A percentile compares a stretch with the other conserved stretches of the same genome.
Evolutionary conservation across 768 basidiomycete species (phyloP).

Genomic region (Ephemerocybe angulata): DNA sequence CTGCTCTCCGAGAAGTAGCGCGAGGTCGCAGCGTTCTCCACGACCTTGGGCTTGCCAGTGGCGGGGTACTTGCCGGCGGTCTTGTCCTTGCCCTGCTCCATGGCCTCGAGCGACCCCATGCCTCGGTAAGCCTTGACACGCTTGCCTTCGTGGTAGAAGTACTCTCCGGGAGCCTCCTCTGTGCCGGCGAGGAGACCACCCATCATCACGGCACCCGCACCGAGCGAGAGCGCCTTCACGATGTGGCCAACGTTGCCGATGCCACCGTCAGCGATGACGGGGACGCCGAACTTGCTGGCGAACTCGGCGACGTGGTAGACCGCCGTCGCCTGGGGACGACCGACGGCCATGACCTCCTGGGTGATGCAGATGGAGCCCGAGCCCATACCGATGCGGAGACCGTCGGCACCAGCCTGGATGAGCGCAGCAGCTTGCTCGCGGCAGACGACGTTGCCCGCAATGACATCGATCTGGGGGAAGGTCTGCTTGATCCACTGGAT

Average conservation of each 20-base stretch:
- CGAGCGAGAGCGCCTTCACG: slow-evolving; percentile 92
- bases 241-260: slow-evolving; percentile 95
- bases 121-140: slow-evolving; percentile 98
- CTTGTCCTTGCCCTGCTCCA: slow-evolving; percentile 68
- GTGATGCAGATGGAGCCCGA: slow-evolving; percentile 99
- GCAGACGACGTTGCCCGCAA: slow-evolving; percentile 97
- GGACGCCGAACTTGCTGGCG: slow-evolving; percentile 87
- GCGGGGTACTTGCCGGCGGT: slow-evolving; percentile 44
- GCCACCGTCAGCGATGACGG: slow-evolving; percentile 96
- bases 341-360: slow-evolving; percentile 99
- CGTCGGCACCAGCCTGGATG: slow-evolving; percentile 93
- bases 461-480: slow-evolving; percentile 84
- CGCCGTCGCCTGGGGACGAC: slow-evolving; percentile 96
- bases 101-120: slow-evolving; percentile 95
- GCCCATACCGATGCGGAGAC: slow-evolving; percentile 95
- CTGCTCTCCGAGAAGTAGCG: slow-evolving; percentile 94
- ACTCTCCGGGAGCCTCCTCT: slow-evolving; percentile 96
- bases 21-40: slow-evolving; percentile 93
- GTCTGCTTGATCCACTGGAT: slow-evolving; percentile 87
- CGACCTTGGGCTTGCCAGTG: slow-evolving; percentile 42
- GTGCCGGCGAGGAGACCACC: slow-evolving; percentile 94
- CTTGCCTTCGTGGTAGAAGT: slow-evolving; percentile 99
- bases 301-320: slow-evolving; percentile 97
- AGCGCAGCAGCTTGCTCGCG: slow-evolving; percentile 94
- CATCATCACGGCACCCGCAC: slow-evolving; percentile 99